phyloP scores from a whole-genome alignment of 2,329 filamentous ascomycete genomes.

The Bisporella sp. region DNA sequence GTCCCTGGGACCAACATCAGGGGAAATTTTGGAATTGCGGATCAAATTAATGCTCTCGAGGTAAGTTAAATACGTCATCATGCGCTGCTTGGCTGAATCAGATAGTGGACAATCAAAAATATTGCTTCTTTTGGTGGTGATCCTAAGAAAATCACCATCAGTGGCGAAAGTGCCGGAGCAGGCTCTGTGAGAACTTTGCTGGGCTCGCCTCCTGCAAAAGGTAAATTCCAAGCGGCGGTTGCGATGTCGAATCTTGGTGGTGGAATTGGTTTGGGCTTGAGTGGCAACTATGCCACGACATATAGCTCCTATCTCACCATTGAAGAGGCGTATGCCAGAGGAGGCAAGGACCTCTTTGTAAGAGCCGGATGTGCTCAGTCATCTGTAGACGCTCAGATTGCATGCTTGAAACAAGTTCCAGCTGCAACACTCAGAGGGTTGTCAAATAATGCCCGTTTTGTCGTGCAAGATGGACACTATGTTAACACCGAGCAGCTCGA shows the following conservation, averaged over 20 bases:
- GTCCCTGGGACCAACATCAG: conserved; percentile 42
- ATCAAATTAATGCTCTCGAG: conserved; percentile 42
- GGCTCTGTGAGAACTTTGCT: conserved; percentile 41
- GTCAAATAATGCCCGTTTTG: conserved; percentile 38
- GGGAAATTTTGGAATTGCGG: conserved; percentile 45
- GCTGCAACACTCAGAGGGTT: conserved; percentile 32
- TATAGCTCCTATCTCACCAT: conserved; percentile 48
- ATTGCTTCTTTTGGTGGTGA: conserved; percentile 41
- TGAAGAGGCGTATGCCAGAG: conserved; percentile 38
- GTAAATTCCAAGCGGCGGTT: conserved; percentile 39
- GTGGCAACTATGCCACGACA: conserved; percentile 42
- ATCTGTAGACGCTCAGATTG: conserved; percentile 34
- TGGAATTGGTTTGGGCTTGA: conserved; percentile 38
- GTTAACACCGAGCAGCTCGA: conserved; percentile 41
- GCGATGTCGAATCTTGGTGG: conserved; percentile 47
- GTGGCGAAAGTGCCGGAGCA: conserved; percentile 45
- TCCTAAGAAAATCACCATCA: conserved; percentile 36
- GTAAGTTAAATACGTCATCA: conserved; percentile 12
- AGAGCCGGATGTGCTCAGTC: conserved; percentile 40
- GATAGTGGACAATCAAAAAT: conserved; percentile 40
- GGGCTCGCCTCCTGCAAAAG: conserved; percentile 39
- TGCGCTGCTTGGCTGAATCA: background rate
- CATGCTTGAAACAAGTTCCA: conserved; percentile 37
- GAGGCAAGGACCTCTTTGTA: conserved; percentile 40
- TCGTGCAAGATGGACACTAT: conserved; percentile 46